Evolutionary conservation across 306 rosid genomes (phyloP).

Genomic region (Nissolia schottii): DNA sequence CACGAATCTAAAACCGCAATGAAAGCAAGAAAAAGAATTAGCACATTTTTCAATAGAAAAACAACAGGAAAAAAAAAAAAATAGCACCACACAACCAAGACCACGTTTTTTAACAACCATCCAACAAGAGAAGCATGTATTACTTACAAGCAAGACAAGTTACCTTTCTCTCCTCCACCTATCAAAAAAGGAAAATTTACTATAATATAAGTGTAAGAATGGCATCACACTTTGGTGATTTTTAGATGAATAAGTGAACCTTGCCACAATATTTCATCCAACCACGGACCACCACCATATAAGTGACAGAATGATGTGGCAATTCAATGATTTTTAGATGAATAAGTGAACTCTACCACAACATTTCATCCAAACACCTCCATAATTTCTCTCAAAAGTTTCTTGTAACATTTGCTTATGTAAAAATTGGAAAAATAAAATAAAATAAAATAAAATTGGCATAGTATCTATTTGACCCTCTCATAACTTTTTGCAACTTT

Average conservation of each 20-base stretch:
- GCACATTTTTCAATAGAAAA: conserved; percentile 27
- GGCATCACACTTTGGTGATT: too few relatives aligned
- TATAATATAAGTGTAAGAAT: too few relatives aligned
- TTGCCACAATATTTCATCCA: too few relatives aligned
- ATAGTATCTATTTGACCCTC: not conserved
- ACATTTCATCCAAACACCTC: too few relatives aligned
- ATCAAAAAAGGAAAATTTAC: not conserved
- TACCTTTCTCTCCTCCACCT: not conserved
- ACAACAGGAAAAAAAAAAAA: not conserved
- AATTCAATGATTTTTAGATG: too few relatives aligned
- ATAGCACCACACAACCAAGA: conserved; percentile 31
- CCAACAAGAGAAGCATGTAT: not conserved
- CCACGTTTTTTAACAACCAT: conserved; percentile 34
- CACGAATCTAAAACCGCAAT: not conserved
- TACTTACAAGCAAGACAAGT: not conserved
- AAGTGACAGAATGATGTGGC: too few relatives aligned
- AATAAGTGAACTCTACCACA: too few relatives aligned
- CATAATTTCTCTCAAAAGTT: too few relatives aligned
- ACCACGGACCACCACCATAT: too few relatives aligned
- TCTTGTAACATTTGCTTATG: too few relatives aligned
- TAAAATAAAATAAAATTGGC: not conserved
- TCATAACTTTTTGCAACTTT: not conserved
- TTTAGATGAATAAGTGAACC: too few relatives aligned
- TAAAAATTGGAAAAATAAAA: too few relatives aligned
- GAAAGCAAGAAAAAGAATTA: conserved; percentile 23